Conservation (phyloP, 345 rosid genomes). For the Acer campestre region DNA sequence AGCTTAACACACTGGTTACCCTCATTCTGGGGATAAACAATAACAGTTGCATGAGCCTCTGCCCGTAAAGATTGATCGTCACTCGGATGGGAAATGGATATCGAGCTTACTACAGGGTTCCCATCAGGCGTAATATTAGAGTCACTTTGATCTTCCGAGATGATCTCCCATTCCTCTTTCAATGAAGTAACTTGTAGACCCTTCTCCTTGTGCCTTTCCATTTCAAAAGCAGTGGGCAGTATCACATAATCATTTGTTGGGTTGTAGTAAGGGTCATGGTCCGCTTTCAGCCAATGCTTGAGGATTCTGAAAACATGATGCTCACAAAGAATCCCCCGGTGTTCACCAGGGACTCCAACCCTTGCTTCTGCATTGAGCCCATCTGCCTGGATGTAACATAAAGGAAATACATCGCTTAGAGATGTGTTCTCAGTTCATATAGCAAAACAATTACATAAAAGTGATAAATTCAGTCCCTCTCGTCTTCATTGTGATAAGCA, state of each 20-base stretch:
- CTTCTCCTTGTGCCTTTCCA: slow-evolving; percentile 59
- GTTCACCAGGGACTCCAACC: slow-evolving; percentile 94
- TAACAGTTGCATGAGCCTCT: slow-evolving; percentile 68
- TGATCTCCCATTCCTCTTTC: slow-evolving; percentile 91
- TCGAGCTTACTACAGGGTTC: slow-evolving; percentile 48
- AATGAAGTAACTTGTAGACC: slow-evolving; percentile 74
- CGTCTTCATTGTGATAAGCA: not conserved
- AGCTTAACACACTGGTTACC: slow-evolving; percentile 79
- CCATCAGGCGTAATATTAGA: slow-evolving; percentile 13
- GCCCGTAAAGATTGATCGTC: slow-evolving; percentile 36
- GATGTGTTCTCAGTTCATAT: not conserved
- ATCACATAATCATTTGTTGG: slow-evolving; percentile 87
- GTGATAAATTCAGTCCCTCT: not conserved
- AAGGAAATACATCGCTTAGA: not conserved
- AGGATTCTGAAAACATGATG: slow-evolving; percentile 87
- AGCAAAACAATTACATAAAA: not conserved
- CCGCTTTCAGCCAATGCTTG: slow-evolving; percentile 85
- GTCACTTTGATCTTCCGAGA: slow-evolving; percentile 41
- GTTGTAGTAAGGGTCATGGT: slow-evolving; percentile 83
- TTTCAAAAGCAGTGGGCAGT: slow-evolving; percentile 70
- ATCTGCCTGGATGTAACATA: slow-evolving; percentile 61
- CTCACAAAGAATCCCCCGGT: slow-evolving; percentile 83
- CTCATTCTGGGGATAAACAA: slow-evolving; percentile 49
- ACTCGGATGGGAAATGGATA: slow-evolving; percentile 51
- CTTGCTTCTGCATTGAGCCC: slow-evolving; percentile 93